Percentiles rank a stretch among this genome's conserved stretches.
These are phyloP conservation scores for Auricularia heimuer DNA, from an alignment of 768 basidiomycete genomes.

Conservation along the genomic window DNA sequence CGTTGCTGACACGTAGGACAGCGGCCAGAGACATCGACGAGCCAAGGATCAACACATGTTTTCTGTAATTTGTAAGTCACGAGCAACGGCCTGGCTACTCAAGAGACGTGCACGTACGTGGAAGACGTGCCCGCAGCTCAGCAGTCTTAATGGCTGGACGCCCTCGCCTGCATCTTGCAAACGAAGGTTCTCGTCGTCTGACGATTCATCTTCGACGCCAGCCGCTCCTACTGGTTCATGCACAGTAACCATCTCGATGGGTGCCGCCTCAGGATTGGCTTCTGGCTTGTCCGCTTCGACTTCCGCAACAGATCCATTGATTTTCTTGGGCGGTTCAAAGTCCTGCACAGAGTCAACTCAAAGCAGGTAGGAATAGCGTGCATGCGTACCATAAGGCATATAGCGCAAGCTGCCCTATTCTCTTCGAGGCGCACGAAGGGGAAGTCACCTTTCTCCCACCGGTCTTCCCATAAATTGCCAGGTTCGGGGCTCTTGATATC, in stretches of 20 bases:
- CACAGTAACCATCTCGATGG: background rate
- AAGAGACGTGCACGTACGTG: conserved; percentile 47
- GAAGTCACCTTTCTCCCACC: conserved; percentile 67
- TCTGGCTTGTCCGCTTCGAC: background rate
- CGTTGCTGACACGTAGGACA: conserved; percentile 73
- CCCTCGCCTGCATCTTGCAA: conserved; percentile 68
- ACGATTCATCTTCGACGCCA: background rate
- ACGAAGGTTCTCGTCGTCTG: conserved; percentile 31
- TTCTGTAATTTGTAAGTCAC: conserved; percentile 36
- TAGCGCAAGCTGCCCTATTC: conserved; percentile 76
- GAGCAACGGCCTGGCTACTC: background rate
- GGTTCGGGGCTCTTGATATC: conserved; percentile 17
- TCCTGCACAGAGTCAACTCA: background rate
- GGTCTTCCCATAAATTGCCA: conserved; percentile 52
- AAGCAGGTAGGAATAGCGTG: background rate
- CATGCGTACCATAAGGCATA: conserved; percentile 52
- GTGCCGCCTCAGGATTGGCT: background rate
- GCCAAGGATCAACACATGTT: conserved; percentile 86
- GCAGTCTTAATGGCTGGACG: conserved; percentile 62
- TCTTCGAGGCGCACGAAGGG: conserved; percentile 76
- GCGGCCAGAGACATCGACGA: conserved; percentile 72
- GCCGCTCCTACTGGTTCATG: background rate
- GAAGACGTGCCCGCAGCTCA: conserved; percentile 81
- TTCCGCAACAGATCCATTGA: background rate
- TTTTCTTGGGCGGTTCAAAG: conserved; percentile 35